Base-by-base conservation (phyloP, 768 basidiomycete species). In the Boletus tomentosulus region DNA sequence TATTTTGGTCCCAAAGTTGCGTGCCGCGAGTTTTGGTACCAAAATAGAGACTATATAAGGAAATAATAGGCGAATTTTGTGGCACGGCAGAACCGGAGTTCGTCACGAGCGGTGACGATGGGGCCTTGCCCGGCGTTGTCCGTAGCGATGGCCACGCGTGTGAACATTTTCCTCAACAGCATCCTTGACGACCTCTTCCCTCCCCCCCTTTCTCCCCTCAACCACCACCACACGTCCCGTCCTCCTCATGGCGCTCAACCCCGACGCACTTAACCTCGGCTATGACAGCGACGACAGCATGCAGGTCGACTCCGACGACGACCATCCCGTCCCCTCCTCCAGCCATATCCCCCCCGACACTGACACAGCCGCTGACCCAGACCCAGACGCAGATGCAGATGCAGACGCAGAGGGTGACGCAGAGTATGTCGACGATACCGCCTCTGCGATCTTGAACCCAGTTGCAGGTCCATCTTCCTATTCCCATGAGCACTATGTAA, bases 251-350 rank as follows among this genome's bases (percentile, higher is more conserved):
- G 66, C 71, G 68, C 69, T 63, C 68, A 64, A 57, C 47, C 62
- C 71, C 63, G 71, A 72, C 62, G 73, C 74, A 60, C 80, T 82
- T 68, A 76, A 75, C 72, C 71, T 82, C 68, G 74, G 74, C 70
- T 85, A 84, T 43, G 67, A 68, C 72, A 73, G 72, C 57, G 74
- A 76, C 56, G 74, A 83, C 62, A 81, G 83, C 67, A 88, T 89
- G 87, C 78, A 85, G 66, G 71, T 87, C 71, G 86, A 88, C 77
- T 82, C 81, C 55, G 81, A 81, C 66, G 63, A 70, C 57, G 77
- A 78, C 71, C 59, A 55, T 24, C 54, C 56, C 30, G 31, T 52
- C 35, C 39, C 59, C 25, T 41, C 62, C 44, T 66, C 70, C 50
- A 31, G n/a, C 6, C 65, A 22, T 4, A 49, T 55, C 38, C 55